Evolutionary conservation across 2,329 filamentous ascomycete species (phyloP), one percentile per base, ranked within the genome.

Genomic region (Sarocladiaceae sp.): DNA sequence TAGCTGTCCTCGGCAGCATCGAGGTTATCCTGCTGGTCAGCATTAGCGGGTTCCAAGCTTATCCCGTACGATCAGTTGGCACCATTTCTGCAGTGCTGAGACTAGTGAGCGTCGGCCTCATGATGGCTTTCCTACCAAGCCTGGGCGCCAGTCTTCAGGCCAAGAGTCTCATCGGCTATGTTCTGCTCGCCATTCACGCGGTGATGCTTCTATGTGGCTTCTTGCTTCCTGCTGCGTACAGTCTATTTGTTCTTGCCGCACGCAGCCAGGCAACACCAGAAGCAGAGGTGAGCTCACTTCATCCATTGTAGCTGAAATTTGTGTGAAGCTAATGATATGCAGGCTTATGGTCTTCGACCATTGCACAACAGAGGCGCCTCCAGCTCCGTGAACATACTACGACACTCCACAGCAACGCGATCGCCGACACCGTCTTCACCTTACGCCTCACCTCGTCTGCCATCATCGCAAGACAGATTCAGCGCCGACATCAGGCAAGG

Each of bases 111-210:
- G 26, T 60, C 25, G 15, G 55, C 10, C 55, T 66, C 26, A 59
- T 66, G 33, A 65, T 81, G 13, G 66, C 79, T 11, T 71, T 84
- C 51, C 72, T 75, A 20, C 75, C 84, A 0, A 86, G 86, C 55
- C 23, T 44, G 20, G 75, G 87, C 20, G 82, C 83, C 1, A 80
- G 79, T 2, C 74, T 83, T 56, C 69, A 75, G 2, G 69, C 80
- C 1, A 83, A 82, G 58, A 84, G 84, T 15, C 88, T 82, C 78
- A 79, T 89, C 39, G 87, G 85, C 8, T 90, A 89, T 61, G 71
- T 80, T 13, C 83, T 88, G 35, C 71, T 90, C 17, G 64, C 84
- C 2, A 70, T 88, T 4, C 86, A 90, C 63, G 81, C 75, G 2
- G 67, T 88, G 5, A 71, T 89, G 52, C 44, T 53, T 11, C 11